Base-by-base conservation (phyloP, 176 grass and related monocot genomes). In the Carex myosuroides region DNA sequence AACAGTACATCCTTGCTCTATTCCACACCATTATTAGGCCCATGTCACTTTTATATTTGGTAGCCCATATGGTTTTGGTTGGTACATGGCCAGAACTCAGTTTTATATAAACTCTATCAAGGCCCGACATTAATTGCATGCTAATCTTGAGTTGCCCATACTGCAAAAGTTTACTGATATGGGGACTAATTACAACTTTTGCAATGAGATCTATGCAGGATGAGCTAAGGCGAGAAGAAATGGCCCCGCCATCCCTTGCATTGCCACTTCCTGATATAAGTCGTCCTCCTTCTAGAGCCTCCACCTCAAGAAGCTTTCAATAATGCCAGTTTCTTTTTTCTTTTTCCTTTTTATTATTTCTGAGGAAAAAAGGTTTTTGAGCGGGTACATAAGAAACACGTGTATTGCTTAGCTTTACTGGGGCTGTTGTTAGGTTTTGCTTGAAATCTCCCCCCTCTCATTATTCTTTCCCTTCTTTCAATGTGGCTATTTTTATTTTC, bases 381-480 rank as follows among this genome's bases (percentile, higher is more conserved):
- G 85, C 86, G 88, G 92, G 93, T 95, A 94, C 85, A 94, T 94
- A 94, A 69, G 81, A 86, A 94, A 87, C 61, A 74, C 84, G 87
- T 75, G 83, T 85, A 73, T 90, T 92, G 84, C 81, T 91, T 94
- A 69, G 79, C 83, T 88, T 88, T 88, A 83, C 83, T 80, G 88
- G 77, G 87, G 86, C 64, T 86, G 84, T 86, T 85, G 83, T 87
- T 77, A 77, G 73, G 73, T 56, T 77, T 88, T 90, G 82, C 72
- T 89, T 89, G 88, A 87, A 95, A 88, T 91, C 57, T 86, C 82
- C 72, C 87, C 73, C 70, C 79, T 87, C 21, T 37, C 37, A 44
- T 71, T 71, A 60, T 46, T 68, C 60, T 20, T 89, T 59, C 83
- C 41, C 32, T 41, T 83, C 84, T 90, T 90, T 85, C 83, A 87